Conservation (phyloP, 805 yeast genomes). For the Saccharomycopsis capsularis region DNA sequence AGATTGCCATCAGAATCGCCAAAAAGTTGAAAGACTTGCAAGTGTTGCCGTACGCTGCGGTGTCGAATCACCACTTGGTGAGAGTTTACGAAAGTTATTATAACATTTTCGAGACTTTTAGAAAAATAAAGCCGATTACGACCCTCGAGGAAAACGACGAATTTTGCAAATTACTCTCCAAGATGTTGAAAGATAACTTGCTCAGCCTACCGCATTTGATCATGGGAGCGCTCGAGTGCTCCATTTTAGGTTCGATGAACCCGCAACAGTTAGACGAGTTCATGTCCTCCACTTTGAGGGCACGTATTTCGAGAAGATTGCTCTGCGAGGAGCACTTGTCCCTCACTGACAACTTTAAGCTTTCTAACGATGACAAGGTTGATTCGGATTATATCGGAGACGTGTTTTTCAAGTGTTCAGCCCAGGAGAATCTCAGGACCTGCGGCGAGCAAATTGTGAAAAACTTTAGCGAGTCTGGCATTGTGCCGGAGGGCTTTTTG, state of each 20-base stretch:
- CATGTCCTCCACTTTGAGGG: conserved; percentile 70
- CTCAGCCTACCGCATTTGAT: conserved; percentile 79
- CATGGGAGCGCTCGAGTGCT: conserved; percentile 87
- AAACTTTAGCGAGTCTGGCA: conserved; percentile 32
- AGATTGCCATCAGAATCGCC: conserved; percentile 78
- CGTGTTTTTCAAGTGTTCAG: conserved; percentile 73
- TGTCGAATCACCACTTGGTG: conserved; percentile 77
- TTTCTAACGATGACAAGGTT: conserved; percentile 31
- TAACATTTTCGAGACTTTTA: conserved; percentile 77
- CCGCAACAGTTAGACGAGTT: conserved; percentile 60
- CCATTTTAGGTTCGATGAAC: conserved; percentile 51
- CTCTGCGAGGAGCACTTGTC: conserved; percentile 89
- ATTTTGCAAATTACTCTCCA: conserved; percentile 59
- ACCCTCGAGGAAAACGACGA: conserved; percentile 67
- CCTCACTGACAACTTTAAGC: conserved; percentile 55
- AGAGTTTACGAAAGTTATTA: conserved; percentile 87
- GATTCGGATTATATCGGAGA: conserved; percentile 58
- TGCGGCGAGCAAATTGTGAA: conserved; percentile 46
- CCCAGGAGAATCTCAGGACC: conserved; percentile 53
- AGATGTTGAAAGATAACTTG: conserved; percentile 67
- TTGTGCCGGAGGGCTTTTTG: conserved; percentile 43
- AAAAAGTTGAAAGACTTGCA: conserved; percentile 76
- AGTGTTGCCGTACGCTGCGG: conserved; percentile 72
- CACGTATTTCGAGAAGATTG: conserved; percentile 83
- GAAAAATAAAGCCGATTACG: conserved; percentile 62